phyloP scores from a whole-genome alignment of 257 asterid genomes.

The Penstemon newberryi region DNA sequence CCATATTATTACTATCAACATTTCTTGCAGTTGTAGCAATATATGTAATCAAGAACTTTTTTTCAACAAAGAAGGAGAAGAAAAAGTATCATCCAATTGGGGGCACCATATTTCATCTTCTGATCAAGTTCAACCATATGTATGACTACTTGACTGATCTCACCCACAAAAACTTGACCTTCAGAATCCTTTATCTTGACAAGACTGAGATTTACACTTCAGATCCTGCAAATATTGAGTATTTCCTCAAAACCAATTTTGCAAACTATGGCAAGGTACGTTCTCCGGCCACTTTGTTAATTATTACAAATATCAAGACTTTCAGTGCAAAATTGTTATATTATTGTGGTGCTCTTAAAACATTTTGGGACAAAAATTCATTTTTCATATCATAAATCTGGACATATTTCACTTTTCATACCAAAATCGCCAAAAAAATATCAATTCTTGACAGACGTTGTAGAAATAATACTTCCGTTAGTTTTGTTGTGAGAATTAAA shows the following conservation, averaged over 20 bases:
- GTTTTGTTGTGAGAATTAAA: too few relatives aligned
- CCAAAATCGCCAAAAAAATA: too few relatives aligned
- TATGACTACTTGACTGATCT: constrained; percentile 50
- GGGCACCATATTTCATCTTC: constrained; percentile 50
- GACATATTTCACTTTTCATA: too few relatives aligned
- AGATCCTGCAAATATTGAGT: constrained; percentile 62
- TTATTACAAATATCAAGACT: neutral
- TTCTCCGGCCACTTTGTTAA: neutral
- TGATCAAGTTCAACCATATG: constrained; percentile 37
- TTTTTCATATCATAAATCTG: too few relatives aligned
- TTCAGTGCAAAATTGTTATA: neutral
- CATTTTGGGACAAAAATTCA: too few relatives aligned
- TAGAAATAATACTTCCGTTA: too few relatives aligned
- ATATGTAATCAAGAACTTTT: constrained; percentile 19
- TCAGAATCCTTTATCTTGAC: constrained; percentile 44
- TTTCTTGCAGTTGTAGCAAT: constrained; percentile 29
- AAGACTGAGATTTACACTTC: constrained; percentile 52
- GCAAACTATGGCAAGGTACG: constrained; percentile 60
- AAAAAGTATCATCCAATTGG: constrained; percentile 48
- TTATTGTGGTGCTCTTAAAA: too few relatives aligned
- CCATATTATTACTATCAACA: constrained; percentile 20
- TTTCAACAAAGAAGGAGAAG: constrained; percentile 24
- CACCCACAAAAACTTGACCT: constrained; percentile 46
- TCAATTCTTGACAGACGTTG: too few relatives aligned
- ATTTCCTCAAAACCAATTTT: constrained; percentile 64